Evolutionary conservation across 305 asterid species (phyloP), one percentile per base, ranked within the genome.

Genomic region (Coffea humblotiana): DNA sequence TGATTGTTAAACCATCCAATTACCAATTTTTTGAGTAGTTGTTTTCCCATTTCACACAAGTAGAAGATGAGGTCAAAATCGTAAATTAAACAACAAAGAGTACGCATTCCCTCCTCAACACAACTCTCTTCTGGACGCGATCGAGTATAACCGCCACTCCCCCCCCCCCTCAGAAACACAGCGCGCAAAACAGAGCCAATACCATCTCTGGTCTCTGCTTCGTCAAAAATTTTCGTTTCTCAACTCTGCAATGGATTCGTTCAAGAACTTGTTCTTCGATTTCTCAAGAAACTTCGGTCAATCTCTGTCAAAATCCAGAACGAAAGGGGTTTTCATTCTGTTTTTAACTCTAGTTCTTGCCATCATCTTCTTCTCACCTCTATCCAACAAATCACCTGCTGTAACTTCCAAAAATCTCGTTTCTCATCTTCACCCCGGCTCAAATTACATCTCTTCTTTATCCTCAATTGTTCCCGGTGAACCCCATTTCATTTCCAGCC

Each of bases 291-390:
- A 63, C 71, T 27, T 76, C 78, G 48, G 52, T 13, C 64, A 72
- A 37, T 70, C 76, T 78, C 80, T 60, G 48, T 78, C 85, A 27
- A 74, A 80, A 71, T 80, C 91, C 73, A 83, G 23, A 70, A 54
- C 79, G 27, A 77, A 84, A 78, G 85, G 76, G 40, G 40, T 83
- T 74, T 79, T 83, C 84, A 85, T 86, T 45, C 48, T 77, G 21
- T 72, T 87, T n/a, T 66, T 90, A 75, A 79, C 90, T 56, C 77
- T 88, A 25, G 37, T 83, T 21, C 83, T 88, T 81, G n/a, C 82
- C 81, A 48, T 74, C 88, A 52, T 81, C 85, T 63, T 86, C 82
- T 74, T 79, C 75, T 75, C 86, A 63, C 52, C 84, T 60, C 45
- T 25, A 3, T 83, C 85, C 71, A 47, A 64, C 60, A 56, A 69